A percentile compares a stretch with the other conserved stretches of the same genome.
Conservation (phyloP, 257 asterid species). For the Capsicum rhomboideum region DNA sequence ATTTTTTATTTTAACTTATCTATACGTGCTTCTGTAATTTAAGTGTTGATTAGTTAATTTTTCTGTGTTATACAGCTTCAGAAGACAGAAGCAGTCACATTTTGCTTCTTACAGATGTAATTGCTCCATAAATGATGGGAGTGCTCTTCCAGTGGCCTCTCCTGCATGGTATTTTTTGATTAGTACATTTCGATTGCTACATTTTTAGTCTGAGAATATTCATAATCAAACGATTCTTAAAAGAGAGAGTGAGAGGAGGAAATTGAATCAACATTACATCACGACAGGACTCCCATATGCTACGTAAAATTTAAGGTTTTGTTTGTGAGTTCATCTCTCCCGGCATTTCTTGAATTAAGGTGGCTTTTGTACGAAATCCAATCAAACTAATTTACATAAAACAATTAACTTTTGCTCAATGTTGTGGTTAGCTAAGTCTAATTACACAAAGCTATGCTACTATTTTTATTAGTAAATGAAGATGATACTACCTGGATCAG, state of each 20-base stretch:
- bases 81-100: no score
- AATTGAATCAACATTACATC: not conserved
- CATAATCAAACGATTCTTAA: not conserved
- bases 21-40: no score
- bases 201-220: not conserved
- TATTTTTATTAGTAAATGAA: no score
- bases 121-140: no score
- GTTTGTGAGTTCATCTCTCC: not conserved
- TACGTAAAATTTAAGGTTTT: not conserved
- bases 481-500: no score
- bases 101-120: no score
- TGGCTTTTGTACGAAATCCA: not conserved
- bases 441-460: no score
- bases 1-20: no score
- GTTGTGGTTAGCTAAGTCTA: not conserved
- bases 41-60: no score
- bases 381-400: not conserved
- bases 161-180: no score
- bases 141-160: no score
- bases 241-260: not conserved
- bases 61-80: no score
- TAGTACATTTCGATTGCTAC: not conserved
- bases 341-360: not conserved
- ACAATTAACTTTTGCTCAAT: not conserved
- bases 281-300: not conserved